A percentile compares a stretch with the other conserved stretches of the same genome.
Conservation (phyloP, 176 grass and related monocot genomes). For the Aechmea fasciata region DNA sequence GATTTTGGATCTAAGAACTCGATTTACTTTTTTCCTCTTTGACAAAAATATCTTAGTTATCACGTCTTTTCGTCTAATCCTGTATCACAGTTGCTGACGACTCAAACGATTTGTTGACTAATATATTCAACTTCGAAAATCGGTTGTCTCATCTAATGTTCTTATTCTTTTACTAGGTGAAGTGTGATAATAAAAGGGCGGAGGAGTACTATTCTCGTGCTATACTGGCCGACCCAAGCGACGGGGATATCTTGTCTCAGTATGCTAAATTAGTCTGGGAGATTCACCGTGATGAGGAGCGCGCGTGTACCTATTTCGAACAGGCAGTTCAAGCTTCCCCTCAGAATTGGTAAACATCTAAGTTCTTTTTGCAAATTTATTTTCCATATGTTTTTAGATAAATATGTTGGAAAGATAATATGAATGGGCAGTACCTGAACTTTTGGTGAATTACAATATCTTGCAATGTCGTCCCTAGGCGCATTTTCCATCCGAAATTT, state of each 20-base stretch:
- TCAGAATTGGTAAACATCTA: conserved; percentile 27
- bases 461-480: no score
- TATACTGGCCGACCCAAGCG: conserved; percentile 56
- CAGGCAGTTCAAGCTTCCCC: conserved; percentile 53
- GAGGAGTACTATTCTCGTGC: conserved; percentile 96
- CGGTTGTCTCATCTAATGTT: neutral
- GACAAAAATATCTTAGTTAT: neutral
- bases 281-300: conserved; percentile 66
- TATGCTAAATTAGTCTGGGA: conserved; percentile 92
- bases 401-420: neutral
- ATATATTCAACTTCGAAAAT: neutral
- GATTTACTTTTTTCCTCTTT: no score
- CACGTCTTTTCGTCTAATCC: neutral
- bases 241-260: conserved; percentile 78
- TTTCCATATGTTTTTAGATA: no score
- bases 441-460: no score
- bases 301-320: conserved; percentile 71
- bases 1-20: neutral
- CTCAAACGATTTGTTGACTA: neutral
- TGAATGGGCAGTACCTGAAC: neutral
- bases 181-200: conserved; percentile 46
- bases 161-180: conserved; percentile 29
- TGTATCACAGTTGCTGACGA: neutral
- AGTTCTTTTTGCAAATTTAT: neutral
- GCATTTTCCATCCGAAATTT: no score